A percentile compares a stretch with the other conserved stretches of the same genome.
Conservation (phyloP, 805 yeast species). For the Wickerhamomyces xylosicus region DNA sequence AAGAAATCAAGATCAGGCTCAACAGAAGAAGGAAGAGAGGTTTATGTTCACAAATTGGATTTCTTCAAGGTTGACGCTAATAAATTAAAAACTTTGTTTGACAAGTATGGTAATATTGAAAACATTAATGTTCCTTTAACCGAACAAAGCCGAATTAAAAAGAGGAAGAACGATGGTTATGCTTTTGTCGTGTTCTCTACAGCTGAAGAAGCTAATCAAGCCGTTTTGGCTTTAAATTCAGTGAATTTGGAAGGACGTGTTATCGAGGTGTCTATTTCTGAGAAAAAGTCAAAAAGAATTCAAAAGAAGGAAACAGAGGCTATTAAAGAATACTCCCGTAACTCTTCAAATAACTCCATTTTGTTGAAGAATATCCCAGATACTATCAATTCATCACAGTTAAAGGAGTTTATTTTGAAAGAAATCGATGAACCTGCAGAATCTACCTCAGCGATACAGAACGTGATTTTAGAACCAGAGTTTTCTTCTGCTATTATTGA, state of each 20-base stretch:
- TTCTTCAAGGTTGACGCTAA: slow-evolving; percentile 30
- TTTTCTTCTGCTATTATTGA: not conserved
- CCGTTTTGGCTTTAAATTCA: slow-evolving; percentile 34
- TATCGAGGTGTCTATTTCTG: slow-evolving; percentile 40
- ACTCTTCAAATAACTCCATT: not conserved
- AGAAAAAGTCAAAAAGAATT: slow-evolving; percentile 25
- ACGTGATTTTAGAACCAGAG: not conserved
- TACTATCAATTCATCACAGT: not conserved
- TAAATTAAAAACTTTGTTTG: slow-evolving; percentile 31
- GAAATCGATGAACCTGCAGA: not conserved
- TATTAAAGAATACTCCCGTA: slow-evolving; percentile 8
- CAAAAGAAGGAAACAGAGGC: slow-evolving; percentile 19
- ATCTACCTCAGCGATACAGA: not conserved
- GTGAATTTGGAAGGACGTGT: slow-evolving; percentile 33
- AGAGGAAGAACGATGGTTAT: slow-evolving; percentile 42
- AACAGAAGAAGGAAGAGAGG: slow-evolving; percentile 43
- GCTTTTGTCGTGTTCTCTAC: slow-evolving; percentile 49
- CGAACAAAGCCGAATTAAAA: slow-evolving; percentile 11
- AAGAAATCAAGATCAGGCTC: slow-evolving; percentile 33
- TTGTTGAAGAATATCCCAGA: not conserved
- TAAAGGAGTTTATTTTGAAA: too few relatives aligned
- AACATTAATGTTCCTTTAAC: slow-evolving; percentile 37
- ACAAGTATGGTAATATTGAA: slow-evolving; percentile 42
- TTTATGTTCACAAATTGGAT: slow-evolving; percentile 44
- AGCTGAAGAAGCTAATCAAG: slow-evolving; percentile 30